These are phyloP conservation scores for Cadophora sp. DNA, from an alignment of 2,329 filamentous ascomycete species.

Conservation along the genomic window DNA sequence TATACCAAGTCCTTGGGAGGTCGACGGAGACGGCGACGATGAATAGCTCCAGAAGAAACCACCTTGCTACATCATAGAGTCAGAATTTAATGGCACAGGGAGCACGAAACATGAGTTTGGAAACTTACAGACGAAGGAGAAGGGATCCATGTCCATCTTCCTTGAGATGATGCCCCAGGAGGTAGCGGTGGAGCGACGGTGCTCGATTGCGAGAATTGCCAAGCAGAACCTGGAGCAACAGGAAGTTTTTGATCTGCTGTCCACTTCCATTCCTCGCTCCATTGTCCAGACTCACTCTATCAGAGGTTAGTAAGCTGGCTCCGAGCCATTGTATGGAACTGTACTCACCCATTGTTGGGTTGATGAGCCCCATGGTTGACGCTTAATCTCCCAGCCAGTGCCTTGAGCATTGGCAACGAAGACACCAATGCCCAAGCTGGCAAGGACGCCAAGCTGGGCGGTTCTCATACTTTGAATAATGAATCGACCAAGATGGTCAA, in stretches of 20 bases:
- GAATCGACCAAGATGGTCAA: not conserved
- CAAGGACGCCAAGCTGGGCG: conserved; percentile 4
- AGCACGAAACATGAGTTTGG: too few species aligned
- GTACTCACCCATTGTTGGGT: conserved; percentile 3
- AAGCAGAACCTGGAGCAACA: conserved; percentile 1
- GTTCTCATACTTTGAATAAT: not conserved
- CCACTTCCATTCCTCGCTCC: conserved; percentile 9
- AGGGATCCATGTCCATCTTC: conserved; percentile 1
- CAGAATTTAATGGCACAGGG: not conserved
- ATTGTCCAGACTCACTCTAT: not conserved
- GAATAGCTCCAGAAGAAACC: conserved; percentile 5
- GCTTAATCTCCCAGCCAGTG: conserved; percentile 1
- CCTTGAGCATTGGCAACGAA: not conserved
- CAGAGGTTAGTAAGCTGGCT: not conserved
- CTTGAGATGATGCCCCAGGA: not conserved
- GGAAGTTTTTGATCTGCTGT: conserved; percentile 7
- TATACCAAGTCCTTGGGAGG: not conserved
- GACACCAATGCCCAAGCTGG: conserved; percentile 4
- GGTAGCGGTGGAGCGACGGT: conserved; percentile 3
- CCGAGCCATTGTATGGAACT: too few species aligned
- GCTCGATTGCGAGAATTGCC: conserved; percentile 3
- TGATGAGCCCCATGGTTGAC: not conserved
- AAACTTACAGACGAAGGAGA: not conserved
- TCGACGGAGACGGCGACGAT: not conserved
- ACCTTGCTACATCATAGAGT: not conserved